Evolutionary conservation across 768 basidiomycete species (phyloP).

Genomic region (Phylloporus arenicola): DNA sequence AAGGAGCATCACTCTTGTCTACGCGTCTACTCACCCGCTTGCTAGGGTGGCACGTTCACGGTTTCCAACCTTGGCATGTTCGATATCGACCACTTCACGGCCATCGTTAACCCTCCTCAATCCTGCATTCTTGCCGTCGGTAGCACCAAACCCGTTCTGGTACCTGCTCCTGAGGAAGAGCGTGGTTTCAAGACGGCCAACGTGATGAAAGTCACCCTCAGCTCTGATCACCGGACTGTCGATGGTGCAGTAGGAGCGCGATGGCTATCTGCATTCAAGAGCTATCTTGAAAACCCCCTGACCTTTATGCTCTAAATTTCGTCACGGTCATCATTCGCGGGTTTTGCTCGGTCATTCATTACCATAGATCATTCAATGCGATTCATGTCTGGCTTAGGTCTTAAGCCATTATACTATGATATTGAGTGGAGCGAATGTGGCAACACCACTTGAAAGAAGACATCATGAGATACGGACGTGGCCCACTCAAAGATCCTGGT

Average conservation of each 20-base stretch:
- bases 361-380: conserved; percentile 22
- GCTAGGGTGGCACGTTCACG: conserved; percentile 92
- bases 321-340: neutral
- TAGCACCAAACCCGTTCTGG: conserved; percentile 75
- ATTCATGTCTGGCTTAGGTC: neutral
- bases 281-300: conserved; percentile 93
- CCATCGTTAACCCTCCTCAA: conserved; percentile 98
- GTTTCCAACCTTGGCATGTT: conserved; percentile 99
- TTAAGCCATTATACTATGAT: conserved; percentile 2
- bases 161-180: conserved; percentile 83
- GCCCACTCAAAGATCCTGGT: conserved; percentile 33
- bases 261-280: conserved; percentile 92
- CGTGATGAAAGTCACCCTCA: conserved; percentile 94
- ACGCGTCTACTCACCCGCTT: neutral
- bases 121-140: conserved; percentile 97
- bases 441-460: neutral
- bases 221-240: conserved; percentile 91
- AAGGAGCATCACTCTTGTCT: conserved; percentile 4
- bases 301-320: conserved; percentile 84
- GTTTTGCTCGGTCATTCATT: conserved; percentile 4
- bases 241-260: conserved; percentile 94
- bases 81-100: conserved; percentile 91
- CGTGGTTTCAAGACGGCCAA: conserved; percentile 92
- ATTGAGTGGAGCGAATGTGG: too few species aligned
- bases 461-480: conserved; percentile 10